A percentile compares a stretch with the other conserved stretches of the same genome.
Evolutionary conservation across 2,329 filamentous ascomycete genomes (phyloP).

Genomic region (Fusarium bactridioides): DNA sequence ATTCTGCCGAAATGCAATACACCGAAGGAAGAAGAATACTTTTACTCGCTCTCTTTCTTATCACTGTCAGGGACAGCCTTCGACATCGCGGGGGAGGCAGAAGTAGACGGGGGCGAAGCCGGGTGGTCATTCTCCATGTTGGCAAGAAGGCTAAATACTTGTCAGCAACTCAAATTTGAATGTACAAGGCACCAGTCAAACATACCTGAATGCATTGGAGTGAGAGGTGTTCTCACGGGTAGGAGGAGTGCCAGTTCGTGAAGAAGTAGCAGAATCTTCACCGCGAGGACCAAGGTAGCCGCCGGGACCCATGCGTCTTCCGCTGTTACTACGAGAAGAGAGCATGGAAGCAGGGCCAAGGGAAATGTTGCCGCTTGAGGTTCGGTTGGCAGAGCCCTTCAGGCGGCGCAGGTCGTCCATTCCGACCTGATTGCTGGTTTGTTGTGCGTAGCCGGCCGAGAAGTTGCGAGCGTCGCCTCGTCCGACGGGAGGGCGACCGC

Average conservation of each 20-base stretch:
- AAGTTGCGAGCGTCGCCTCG: slow-evolving; percentile 90
- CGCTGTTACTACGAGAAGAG: slow-evolving; percentile 88
- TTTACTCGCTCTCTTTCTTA: slow-evolving; percentile 61
- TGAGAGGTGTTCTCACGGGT: slow-evolving; percentile 67
- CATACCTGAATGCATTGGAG: slow-evolving; percentile 94
- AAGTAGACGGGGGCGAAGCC: slow-evolving; percentile 74
- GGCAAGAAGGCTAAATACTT: slow-evolving; percentile 59
- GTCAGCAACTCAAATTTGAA: not conserved
- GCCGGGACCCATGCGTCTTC: slow-evolving; percentile 79
- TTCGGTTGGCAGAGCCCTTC: slow-evolving; percentile 67
- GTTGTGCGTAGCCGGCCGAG: slow-evolving; percentile 72
- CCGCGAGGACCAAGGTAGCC: slow-evolving; percentile 75
- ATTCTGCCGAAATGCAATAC: slow-evolving; percentile 59
- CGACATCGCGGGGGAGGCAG: slow-evolving; percentile 70
- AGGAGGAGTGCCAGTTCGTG: slow-evolving; percentile 88
- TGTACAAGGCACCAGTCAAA: not conserved
- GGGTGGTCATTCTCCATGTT: slow-evolving; percentile 70
- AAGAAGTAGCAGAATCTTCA: slow-evolving; percentile 88
- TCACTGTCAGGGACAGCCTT: slow-evolving; percentile 67
- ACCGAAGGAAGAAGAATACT: slow-evolving; percentile 45
- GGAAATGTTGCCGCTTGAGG: slow-evolving; percentile 68
- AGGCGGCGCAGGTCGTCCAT: slow-evolving; percentile 92
- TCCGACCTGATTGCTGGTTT: slow-evolving; percentile 84
- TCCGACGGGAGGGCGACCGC: slow-evolving; percentile 75
- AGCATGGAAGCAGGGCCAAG: slow-evolving; percentile 90